A percentile compares a stretch with the other conserved stretches of the same genome.
phyloP scores from a whole-genome alignment of 2,329 filamentous ascomycete genomes.

The Westerdykella ornata region DNA sequence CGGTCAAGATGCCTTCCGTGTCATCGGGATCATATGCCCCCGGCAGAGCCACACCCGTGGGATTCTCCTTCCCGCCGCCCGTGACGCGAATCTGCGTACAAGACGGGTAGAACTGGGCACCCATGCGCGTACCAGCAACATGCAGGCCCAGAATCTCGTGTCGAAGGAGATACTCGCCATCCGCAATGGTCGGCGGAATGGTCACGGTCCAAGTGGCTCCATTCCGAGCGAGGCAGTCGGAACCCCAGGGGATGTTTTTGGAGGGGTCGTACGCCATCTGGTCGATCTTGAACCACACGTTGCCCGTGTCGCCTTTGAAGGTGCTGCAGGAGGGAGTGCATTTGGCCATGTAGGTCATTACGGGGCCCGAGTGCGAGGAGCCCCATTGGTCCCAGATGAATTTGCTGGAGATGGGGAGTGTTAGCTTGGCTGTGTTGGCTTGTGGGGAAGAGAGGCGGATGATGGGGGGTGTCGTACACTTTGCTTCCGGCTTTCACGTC shows the following conservation, averaged over 20 bases:
- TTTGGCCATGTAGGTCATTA: constrained; percentile 36
- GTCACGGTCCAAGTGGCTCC: constrained; percentile 31
- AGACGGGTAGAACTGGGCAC: constrained; percentile 16
- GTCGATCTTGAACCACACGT: constrained; percentile 38
- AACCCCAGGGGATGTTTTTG: constrained; percentile 30
- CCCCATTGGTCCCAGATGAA: constrained; percentile 31
- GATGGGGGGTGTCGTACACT: constrained; percentile 16
- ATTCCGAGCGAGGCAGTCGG: constrained; percentile 31
- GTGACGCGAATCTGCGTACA: constrained; percentile 14
- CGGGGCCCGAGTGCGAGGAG: constrained; percentile 30
- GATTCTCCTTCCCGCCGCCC: constrained; percentile 9
- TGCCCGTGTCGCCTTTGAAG: constrained; percentile 32
- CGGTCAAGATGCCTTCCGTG: constrained; percentile 12
- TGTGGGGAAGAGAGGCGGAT: not conserved
- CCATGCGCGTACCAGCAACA: constrained; percentile 13
- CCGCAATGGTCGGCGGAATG: constrained; percentile 22
- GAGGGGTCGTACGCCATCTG: constrained; percentile 30
- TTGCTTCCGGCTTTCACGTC: constrained; percentile 18
- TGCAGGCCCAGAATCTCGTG: constrained; percentile 18
- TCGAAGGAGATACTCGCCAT: constrained; percentile 24
- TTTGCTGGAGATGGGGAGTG: constrained; percentile 14
- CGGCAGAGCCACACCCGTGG: constrained; percentile 15
- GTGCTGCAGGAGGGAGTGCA: constrained; percentile 27
- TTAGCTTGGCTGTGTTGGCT: not conserved
- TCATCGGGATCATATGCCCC: constrained; percentile 20